Base-by-base conservation (phyloP, 805 yeast species). In the Candida methanosorbosa region DNA sequence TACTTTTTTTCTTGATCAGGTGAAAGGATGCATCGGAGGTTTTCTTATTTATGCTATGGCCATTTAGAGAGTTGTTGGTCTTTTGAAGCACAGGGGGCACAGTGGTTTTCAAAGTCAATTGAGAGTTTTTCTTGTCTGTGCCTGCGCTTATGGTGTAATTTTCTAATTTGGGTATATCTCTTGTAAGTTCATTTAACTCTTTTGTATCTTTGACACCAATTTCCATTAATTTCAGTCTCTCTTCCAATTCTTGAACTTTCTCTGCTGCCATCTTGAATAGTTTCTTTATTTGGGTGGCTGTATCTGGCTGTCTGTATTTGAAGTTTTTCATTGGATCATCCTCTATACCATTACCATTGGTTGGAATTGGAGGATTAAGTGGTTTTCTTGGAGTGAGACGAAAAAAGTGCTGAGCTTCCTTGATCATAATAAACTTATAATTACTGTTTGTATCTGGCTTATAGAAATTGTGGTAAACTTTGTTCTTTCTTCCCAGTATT, bases 401-500 rank as follows among this genome's bases (percentile, higher is more conserved):
- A 20, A 49, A 33, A 25, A 43, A 49, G 24, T 42, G 33, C 28
- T 48, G 48, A 17, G 26, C 36, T 19, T 46, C 46, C 31, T 43
- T 43, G 20, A 49, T 30, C 48, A 48, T 45, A 8, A 43, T 32
- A 30, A 41, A 46, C 18, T 36, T 41, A 31, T 36, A 31, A 8
- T 40, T 40, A 12, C 27, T 27, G 12, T 38, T 33, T 9, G 38
- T 26, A 17, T 37, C 38, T 3, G 22, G 28, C 16, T 37, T 34
- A 32, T 19, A 38, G 31, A 29, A 36, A 3, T 34, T 33, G 30
- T 37, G 32, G 33, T 38, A 38, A 19, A 32, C 18, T 9, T 43
- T 40, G n/a, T 24, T 19, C 16, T 50, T 44, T 27, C 42, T 48
- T 35, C 75, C 78, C 18, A 74, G 69, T 34, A 73, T 55, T 35